Conservation (phyloP, 2,329 filamentous ascomycete species). For the Knoxdaviesia capensis region DNA sequence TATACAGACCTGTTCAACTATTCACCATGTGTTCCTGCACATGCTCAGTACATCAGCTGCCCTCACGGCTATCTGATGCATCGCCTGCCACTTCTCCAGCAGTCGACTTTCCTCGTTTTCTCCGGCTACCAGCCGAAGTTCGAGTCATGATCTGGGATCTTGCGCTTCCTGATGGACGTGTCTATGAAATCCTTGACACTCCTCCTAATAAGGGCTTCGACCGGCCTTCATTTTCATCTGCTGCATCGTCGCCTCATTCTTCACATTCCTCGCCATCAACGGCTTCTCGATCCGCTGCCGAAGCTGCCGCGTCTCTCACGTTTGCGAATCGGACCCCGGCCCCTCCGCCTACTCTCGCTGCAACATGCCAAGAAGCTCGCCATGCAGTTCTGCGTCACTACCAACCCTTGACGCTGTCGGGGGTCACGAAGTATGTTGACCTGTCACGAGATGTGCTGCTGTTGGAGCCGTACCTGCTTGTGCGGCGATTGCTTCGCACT, state of each 20-base stretch:
- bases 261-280: no score
- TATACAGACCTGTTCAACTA: no score
- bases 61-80: no score
- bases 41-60: no score
- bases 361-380: constrained; percentile 23
- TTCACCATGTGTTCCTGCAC: no score
- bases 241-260: no score
- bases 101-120: neutral
- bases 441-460: constrained; percentile 23
- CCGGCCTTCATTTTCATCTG: no score
- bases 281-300: no score
- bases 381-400: constrained; percentile 21
- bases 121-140: constrained; percentile 21
- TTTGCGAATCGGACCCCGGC: constrained; percentile 25
- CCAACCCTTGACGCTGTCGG: constrained; percentile 20
- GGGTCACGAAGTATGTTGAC: constrained; percentile 25
- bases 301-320: constrained; percentile 17
- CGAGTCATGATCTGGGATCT: constrained; percentile 24
- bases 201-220: constrained; percentile 8
- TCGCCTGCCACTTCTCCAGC: no score
- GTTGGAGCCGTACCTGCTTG: constrained; percentile 25
- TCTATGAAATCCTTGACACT: constrained; percentile 25
- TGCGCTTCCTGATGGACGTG: constrained; percentile 21
- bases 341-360: constrained; percentile 20
- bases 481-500: constrained; percentile 23